These are phyloP conservation scores for Scedosporium dehoogii DNA, from an alignment of 2,329 filamentous ascomycete species.

Conservation along the genomic window DNA sequence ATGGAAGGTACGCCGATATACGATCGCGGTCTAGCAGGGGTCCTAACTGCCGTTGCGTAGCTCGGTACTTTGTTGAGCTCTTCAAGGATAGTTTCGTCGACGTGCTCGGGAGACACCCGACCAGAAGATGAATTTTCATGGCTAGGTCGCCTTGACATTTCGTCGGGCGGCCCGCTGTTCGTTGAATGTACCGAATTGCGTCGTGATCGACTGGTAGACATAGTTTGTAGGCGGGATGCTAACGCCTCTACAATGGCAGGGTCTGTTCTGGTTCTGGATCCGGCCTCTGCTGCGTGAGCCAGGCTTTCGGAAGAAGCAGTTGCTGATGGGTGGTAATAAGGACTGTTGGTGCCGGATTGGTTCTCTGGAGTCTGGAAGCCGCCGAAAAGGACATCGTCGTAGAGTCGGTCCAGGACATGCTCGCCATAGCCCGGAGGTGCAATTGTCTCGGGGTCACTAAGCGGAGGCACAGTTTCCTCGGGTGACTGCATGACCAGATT, in stretches of 20 bases:
- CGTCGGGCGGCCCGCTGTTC: not conserved
- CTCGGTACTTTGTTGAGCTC: conserved; percentile 66
- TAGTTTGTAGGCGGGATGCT: conserved; percentile 53
- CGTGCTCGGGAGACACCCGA: conserved; percentile 45
- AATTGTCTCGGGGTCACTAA: conserved; percentile 33
- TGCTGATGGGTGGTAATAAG: conserved; percentile 62
- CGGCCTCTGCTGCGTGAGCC: not conserved
- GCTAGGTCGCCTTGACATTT: conserved; percentile 2
- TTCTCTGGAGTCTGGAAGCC: conserved; percentile 71
- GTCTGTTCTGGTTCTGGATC: conserved; percentile 16
- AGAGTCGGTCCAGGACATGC: conserved; percentile 82
- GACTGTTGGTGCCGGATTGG: conserved; percentile 69
- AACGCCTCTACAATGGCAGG: conserved; percentile 37
- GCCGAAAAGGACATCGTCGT: conserved; percentile 71
- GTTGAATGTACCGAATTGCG: not conserved
- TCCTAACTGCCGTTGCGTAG: conserved; percentile 63
- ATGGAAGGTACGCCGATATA: conserved; percentile 29
- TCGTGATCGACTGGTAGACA: not conserved
- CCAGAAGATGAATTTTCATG: conserved; percentile 26
- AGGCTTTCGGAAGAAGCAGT: conserved; percentile 77
- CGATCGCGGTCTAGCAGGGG: conserved; percentile 45
- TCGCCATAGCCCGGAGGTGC: conserved; percentile 91
- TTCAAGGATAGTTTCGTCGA: conserved; percentile 49
- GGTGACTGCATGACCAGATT: conserved; percentile 50
- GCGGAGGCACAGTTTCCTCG: conserved; percentile 16